Conservation (phyloP, 2,329 filamentous ascomycete species). For the Exophiala aquamarina region DNA sequence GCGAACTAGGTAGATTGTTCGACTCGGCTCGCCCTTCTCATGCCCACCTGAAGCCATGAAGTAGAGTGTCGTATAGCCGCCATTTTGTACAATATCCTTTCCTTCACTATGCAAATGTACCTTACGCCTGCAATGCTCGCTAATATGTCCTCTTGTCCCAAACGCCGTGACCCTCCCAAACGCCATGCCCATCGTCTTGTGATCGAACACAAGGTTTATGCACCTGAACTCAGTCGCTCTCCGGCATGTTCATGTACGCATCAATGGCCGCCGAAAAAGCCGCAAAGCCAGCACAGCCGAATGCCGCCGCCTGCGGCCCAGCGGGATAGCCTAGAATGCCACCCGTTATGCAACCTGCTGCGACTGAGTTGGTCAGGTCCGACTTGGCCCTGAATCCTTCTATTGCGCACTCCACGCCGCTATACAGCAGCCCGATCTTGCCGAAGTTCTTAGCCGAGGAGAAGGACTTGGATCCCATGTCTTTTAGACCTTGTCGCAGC, state of each 20-base stretch:
- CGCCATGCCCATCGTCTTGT: too few relatives aligned
- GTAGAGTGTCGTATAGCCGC: too few relatives aligned
- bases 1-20: too few relatives aligned
- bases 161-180: too few relatives aligned
- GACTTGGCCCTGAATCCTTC: conserved; percentile 90
- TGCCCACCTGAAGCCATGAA: too few relatives aligned
- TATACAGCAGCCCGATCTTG: conserved; percentile 86
- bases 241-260: conserved; percentile 79
- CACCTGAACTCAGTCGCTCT: conserved; percentile 44
- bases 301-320: conserved; percentile 81
- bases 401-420: conserved; percentile 92
- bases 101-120: too few relatives aligned
- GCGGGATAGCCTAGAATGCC: conserved; percentile 83
- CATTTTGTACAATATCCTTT: too few relatives aligned
- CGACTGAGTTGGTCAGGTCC: conserved; percentile 82
- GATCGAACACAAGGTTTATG: too few relatives aligned
- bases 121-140: too few relatives aligned
- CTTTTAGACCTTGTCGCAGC: conserved; percentile 80
- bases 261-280: conserved; percentile 92
- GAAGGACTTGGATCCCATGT: conserved; percentile 85
- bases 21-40: too few relatives aligned
- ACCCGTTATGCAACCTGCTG: conserved; percentile 87
- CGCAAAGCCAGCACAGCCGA: conserved; percentile 91
- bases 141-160: too few relatives aligned
- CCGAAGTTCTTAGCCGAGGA: conserved; percentile 92